phyloP scores from a whole-genome alignment of 2,329 filamentous ascomycete species.

The Aspergillus awamori region DNA sequence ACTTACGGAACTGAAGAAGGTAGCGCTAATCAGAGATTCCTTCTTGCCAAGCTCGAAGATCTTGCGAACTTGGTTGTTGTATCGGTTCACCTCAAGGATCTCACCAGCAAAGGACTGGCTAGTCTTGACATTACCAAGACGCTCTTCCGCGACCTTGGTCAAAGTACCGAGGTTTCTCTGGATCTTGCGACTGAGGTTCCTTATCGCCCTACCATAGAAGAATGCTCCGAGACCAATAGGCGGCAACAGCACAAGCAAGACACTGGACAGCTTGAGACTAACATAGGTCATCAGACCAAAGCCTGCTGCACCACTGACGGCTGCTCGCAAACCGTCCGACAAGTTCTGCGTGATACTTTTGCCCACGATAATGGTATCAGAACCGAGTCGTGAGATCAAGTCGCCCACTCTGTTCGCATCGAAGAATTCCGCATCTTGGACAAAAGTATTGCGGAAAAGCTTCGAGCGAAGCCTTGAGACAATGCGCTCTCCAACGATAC shows the following conservation, averaged over 20 bases:
- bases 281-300: slow-evolving; percentile 96
- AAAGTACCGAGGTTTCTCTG: slow-evolving; percentile 91
- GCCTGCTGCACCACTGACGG: slow-evolving; percentile 87
- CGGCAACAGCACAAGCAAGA: slow-evolving; percentile 84
- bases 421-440: slow-evolving; percentile 99
- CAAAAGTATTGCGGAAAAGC: slow-evolving; percentile 86
- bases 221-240: slow-evolving; percentile 89
- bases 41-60: slow-evolving; percentile 87
- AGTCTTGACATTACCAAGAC: slow-evolving; percentile 94
- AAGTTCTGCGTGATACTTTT: slow-evolving; percentile 98
- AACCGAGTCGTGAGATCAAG: slow-evolving; percentile 90
- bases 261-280: slow-evolving; percentile 83
- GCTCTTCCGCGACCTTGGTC: slow-evolving; percentile 96
- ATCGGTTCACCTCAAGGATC: slow-evolving; percentile 83
- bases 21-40: slow-evolving; percentile 85
- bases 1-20: slow-evolving; percentile 73
- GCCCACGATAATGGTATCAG: slow-evolving; percentile 95
- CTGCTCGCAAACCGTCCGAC: slow-evolving; percentile 87
- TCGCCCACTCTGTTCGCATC: slow-evolving; percentile 97
- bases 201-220: slow-evolving; percentile 85
- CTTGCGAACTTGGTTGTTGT: slow-evolving; percentile 87
- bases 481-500: slow-evolving; percentile 93
- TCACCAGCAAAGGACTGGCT: slow-evolving; percentile 96
- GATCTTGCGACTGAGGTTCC: slow-evolving; percentile 87
- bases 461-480: slow-evolving; percentile 86